Base-by-base conservation (phyloP, 345 rosid species). In the Nephelium lappaceum region DNA sequence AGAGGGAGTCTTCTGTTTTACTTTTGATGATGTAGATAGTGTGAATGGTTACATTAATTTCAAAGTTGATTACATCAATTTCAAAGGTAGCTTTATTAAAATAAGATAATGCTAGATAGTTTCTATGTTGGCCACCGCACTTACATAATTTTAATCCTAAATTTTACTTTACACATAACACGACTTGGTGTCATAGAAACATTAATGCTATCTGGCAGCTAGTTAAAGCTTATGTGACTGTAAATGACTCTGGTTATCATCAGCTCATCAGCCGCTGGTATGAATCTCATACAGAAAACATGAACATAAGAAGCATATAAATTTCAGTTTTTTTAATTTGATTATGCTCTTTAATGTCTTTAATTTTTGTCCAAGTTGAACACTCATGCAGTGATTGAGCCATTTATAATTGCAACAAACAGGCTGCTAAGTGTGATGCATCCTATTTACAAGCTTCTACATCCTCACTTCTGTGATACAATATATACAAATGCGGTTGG, bases 221-320 rank as follows among this genome's bases (percentile, higher is more conserved):
- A 24, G 97, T 98, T 12, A 95, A 93, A 81, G 98, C 98, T 80
- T 95, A 90, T 69, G 99, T 89, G 0, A 89, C 88, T 12, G 97
- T 92, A 58, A 87, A 90, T 69, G 99, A 95, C 84, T 92, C 99
- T 2, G 98, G 98, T 66, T 73, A 80, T 71, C 99, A 95, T 79
- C 98, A 95, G 76, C 96, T 95, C 45, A 86, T 95, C 74, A 95
- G 98, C 84, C 97, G 92, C 79, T 95, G 97, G 98, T 95, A 90
- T 70, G 82, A 27, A 70, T 83, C 62, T 31, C 36, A 31, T 31
- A 31, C 2, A 31, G 36, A 31, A 31, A 31, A 31, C 36, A 31
- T 4, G 3, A 31, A 31, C 36, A 31, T 31, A 31, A 31, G 36
- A 31, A 4, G 36, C 36, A 31, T 31, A 31, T 31, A 31, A 31